phyloP scores from a whole-genome alignment of 495 filamentous ascomycete species.

The Talaromyces liani region DNA sequence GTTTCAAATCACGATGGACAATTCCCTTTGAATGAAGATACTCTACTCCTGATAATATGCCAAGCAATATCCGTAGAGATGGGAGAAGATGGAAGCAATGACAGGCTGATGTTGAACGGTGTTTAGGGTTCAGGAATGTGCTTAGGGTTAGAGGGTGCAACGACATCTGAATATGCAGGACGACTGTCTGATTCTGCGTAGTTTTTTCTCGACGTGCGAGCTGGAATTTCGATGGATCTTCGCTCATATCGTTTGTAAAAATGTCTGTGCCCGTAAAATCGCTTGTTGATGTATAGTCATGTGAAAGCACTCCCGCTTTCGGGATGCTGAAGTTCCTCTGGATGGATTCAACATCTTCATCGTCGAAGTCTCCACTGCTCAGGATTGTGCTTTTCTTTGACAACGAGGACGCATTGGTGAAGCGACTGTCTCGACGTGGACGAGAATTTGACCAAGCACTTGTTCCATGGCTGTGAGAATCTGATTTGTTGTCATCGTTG shows the following conservation, averaged over 20 bases:
- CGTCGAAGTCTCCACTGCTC: conserved; percentile 21
- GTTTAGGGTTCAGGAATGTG: conserved; percentile 35
- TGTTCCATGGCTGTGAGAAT: conserved; percentile 17
- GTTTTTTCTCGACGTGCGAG: conserved; percentile 20
- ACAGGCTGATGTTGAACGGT: conserved; percentile 15
- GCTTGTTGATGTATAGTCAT: conserved; percentile 26
- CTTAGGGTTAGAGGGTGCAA: conserved; percentile 42
- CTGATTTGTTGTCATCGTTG: conserved; percentile 18
- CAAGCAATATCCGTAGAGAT: conserved; percentile 34
- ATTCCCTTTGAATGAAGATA: conserved; percentile 56
- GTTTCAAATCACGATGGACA: conserved; percentile 65
- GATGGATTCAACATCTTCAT: conserved; percentile 36
- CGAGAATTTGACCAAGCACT: conserved; percentile 13
- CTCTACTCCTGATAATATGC: conserved; percentile 43
- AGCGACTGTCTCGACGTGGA: conserved; percentile 18
- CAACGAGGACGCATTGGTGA: conserved; percentile 18
- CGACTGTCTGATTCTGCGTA: conserved; percentile 29
- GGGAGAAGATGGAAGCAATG: conserved; percentile 45
- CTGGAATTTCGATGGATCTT: conserved; percentile 30
- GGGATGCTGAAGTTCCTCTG: conserved; percentile 25
- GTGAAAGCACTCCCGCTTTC: conserved; percentile 10
- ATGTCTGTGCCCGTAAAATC: conserved; percentile 36
- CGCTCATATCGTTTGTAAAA: conserved; percentile 43
- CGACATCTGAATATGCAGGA: conserved; percentile 50
- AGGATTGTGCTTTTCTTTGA: conserved; percentile 26